phyloP scores from a whole-genome alignment of 1,284 basidiomycete species.

The Ganoderma lingzhi region DNA sequence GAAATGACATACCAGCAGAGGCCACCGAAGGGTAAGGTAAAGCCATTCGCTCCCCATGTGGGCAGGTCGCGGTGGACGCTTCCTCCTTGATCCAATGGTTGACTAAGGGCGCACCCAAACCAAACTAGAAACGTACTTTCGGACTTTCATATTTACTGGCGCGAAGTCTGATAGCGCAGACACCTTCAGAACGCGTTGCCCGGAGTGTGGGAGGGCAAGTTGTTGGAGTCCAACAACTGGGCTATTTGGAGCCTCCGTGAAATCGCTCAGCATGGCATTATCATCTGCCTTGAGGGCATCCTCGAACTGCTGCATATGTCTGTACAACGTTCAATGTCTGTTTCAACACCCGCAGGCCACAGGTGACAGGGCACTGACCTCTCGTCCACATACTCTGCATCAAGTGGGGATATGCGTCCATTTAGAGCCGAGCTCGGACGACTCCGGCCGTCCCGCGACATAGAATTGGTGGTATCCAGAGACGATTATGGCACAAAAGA shows the following conservation, averaged over 20 bases:
- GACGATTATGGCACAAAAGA: constrained; percentile 16
- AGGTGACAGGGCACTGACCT: constrained; percentile 52
- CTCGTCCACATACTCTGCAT: constrained; percentile 74
- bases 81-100: constrained; percentile 51
- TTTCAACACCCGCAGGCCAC: background rate
- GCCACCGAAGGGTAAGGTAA: constrained; percentile 89
- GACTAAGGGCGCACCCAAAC: background rate
- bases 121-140: constrained; percentile 52
- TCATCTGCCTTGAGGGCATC: constrained; percentile 73
- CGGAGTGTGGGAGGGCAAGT: constrained; percentile 35
- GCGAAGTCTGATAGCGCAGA: constrained; percentile 94
- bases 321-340: constrained; percentile 37
- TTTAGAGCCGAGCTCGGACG: constrained; percentile 10
- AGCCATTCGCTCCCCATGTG: constrained; percentile 76
- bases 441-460: constrained; percentile 18
- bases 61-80: constrained; percentile 52
- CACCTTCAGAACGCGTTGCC: constrained; percentile 72
- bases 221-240: constrained; percentile 45
- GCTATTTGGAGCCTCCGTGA: constrained; percentile 48
- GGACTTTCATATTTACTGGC: constrained; percentile 86
- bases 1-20: constrained; percentile 74
- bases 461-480: background rate
- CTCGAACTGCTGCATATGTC: constrained; percentile 77
- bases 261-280: constrained; percentile 44
- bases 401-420: constrained; percentile 37